phyloP scores from a whole-genome alignment of 2,329 filamentous ascomycete species.

The Ascochyta pisi region DNA sequence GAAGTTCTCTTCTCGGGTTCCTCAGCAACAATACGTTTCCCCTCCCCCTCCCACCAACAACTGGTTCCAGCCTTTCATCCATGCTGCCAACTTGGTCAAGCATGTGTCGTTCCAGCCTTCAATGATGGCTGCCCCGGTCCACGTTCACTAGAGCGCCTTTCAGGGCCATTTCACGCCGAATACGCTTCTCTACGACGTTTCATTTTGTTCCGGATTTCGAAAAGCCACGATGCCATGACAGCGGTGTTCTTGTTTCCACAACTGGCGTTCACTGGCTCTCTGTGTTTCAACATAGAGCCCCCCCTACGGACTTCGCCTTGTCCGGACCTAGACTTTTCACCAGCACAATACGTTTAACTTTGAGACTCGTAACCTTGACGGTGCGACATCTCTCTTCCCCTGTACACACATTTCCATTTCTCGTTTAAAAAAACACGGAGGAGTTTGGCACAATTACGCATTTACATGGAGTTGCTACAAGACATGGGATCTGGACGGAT shows the following conservation, averaged over 20 bases:
- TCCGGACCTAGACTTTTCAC: slow-evolving; percentile 32
- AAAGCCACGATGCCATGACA: slow-evolving; percentile 51
- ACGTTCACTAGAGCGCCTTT: slow-evolving; percentile 41
- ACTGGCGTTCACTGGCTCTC: slow-evolving; percentile 37
- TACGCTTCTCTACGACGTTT: slow-evolving; percentile 46
- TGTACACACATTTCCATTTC: slow-evolving; percentile 23
- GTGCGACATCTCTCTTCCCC: slow-evolving; percentile 28
- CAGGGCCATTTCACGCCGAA: slow-evolving; percentile 22
- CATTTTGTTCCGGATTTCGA: slow-evolving; percentile 32
- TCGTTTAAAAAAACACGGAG: slow-evolving; percentile 15
- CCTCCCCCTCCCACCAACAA: slow-evolving; percentile 40
- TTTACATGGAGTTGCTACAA: slow-evolving; percentile 32
- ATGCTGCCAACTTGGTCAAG: slow-evolving; percentile 50
- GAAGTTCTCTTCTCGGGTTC: slow-evolving; percentile 38
- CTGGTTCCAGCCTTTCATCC: slow-evolving; percentile 51
- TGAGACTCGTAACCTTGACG: slow-evolving; percentile 41
- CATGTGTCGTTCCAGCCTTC: slow-evolving; percentile 51
- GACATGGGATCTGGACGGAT: slow-evolving; percentile 18
- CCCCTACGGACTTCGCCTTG: slow-evolving; percentile 19
- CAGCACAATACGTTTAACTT: slow-evolving; percentile 43
- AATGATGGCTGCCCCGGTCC: slow-evolving; percentile 46
- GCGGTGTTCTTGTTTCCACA: slow-evolving; percentile 31
- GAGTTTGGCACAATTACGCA: slow-evolving; percentile 19
- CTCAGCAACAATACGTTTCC: slow-evolving; percentile 48
- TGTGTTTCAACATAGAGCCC: slow-evolving; percentile 45